Evolutionary conservation across 495 filamentous ascomycete genomes (phyloP).

Genomic region (Aspergillus incahuasiensis): DNA sequence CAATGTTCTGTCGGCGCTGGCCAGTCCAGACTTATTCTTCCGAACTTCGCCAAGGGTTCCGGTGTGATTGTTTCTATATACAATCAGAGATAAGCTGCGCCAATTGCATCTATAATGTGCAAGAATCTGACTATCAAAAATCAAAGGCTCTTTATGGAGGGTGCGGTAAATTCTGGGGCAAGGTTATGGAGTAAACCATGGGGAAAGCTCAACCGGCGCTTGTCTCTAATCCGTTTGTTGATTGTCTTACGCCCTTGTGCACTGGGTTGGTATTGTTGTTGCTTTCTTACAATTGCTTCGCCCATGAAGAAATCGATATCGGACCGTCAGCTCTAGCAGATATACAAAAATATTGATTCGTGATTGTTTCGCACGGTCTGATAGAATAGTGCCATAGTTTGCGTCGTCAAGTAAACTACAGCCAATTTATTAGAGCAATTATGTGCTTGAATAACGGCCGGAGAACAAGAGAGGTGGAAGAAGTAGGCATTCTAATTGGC

Average conservation of each 20-base stretch:
- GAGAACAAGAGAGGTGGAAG: background rate
- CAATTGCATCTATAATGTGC: background rate
- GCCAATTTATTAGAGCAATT: background rate
- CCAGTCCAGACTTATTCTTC: background rate
- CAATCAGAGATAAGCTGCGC: background rate
- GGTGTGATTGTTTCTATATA: background rate
- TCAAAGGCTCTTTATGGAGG: background rate
- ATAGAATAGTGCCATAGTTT: background rate
- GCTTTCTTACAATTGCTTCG: background rate
- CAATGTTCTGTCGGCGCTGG: slow-evolving; percentile 16
- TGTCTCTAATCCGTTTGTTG: background rate
- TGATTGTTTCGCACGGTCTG: background rate
- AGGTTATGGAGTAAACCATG: background rate
- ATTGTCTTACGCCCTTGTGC: too few relatives aligned
- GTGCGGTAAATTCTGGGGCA: background rate
- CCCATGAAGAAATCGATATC: background rate
- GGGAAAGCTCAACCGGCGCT: background rate
- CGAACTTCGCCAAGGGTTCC: background rate
- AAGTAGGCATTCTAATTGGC: slow-evolving; percentile 5
- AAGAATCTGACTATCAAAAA: background rate
- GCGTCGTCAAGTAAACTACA: background rate
- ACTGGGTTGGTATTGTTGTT: too few relatives aligned
- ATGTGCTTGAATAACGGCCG: background rate
- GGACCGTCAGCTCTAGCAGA: background rate
- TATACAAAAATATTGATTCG: too few relatives aligned